These are phyloP conservation scores for Pseudogymnoascus pannorum DNA, from an alignment of 2,329 filamentous ascomycete genomes.

Conservation along the genomic window DNA sequence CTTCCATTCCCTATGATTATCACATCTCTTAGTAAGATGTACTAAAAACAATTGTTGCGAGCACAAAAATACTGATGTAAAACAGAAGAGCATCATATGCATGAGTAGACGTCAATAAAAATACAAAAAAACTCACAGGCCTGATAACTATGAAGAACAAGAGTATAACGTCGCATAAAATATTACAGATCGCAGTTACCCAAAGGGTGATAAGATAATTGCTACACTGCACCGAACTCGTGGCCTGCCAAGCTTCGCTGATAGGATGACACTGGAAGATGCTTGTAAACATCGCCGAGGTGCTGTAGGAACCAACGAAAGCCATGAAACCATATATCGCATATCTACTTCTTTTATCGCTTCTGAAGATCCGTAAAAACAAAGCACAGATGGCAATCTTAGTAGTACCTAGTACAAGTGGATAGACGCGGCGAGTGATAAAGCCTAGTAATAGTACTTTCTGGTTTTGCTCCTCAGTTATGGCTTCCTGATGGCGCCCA, in stretches of 20 bases:
- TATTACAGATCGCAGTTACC: constrained; percentile 13
- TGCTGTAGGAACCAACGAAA: constrained; percentile 9
- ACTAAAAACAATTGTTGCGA: neutral
- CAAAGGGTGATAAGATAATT: constrained; percentile 10
- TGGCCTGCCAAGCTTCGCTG: constrained; percentile 13
- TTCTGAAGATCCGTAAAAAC: constrained; percentile 15
- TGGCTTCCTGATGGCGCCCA: constrained; percentile 10
- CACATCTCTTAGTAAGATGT: neutral
- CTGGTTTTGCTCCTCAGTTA: neutral
- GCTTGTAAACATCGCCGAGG: neutral
- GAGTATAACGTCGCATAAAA: constrained; percentile 16
- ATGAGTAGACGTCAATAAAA: neutral
- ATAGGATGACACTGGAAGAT: constrained; percentile 16
- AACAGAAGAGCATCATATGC: neutral
- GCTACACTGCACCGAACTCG: constrained; percentile 9
- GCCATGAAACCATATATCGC: constrained; percentile 10
- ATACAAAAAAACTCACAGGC: constrained; percentile 12
- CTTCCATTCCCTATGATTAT: constrained; percentile 12
- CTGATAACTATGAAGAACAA: constrained; percentile 17
- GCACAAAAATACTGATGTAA: neutral
- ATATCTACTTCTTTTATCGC: constrained; percentile 4
- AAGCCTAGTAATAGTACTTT: constrained; percentile 13
- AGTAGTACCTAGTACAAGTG: constrained; percentile 15
- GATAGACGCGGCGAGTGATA: constrained; percentile 14
- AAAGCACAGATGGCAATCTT: constrained; percentile 16